Conservation (phyloP, 257 asterid genomes). For the Jaltomata sinuosa region DNA sequence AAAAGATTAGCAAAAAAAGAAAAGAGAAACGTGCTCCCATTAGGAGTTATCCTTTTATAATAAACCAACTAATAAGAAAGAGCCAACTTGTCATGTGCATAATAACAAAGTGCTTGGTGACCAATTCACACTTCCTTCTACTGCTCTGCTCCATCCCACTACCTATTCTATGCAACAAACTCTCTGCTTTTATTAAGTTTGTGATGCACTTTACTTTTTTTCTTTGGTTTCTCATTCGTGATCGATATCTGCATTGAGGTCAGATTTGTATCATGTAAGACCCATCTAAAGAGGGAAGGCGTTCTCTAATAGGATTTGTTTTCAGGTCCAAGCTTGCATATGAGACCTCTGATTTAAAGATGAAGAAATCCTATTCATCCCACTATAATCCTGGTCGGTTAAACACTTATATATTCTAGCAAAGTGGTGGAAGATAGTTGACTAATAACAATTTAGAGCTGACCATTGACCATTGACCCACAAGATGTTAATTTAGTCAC, state of each 20-base stretch:
- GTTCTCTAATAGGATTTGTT: neutral
- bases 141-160: neutral
- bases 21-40: neutral
- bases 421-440: neutral
- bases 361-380: neutral
- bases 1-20: neutral
- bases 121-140: neutral
- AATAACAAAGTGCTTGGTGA: neutral
- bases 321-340: neutral
- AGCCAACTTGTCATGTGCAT: neutral
- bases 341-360: neutral
- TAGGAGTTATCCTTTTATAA: neutral
- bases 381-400: too few species aligned
- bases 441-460: neutral
- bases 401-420: neutral
- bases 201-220: neutral
- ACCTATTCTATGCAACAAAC: neutral
- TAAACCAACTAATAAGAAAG: neutral
- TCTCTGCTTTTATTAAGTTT: neutral
- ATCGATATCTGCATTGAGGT: neutral
- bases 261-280: neutral
- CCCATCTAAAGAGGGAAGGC: neutral
- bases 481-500: neutral
- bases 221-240: too few species aligned
- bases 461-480: neutral